These are phyloP conservation scores for Vicia villosa DNA, from an alignment of 306 rosid genomes.

Conservation along the genomic window DNA sequence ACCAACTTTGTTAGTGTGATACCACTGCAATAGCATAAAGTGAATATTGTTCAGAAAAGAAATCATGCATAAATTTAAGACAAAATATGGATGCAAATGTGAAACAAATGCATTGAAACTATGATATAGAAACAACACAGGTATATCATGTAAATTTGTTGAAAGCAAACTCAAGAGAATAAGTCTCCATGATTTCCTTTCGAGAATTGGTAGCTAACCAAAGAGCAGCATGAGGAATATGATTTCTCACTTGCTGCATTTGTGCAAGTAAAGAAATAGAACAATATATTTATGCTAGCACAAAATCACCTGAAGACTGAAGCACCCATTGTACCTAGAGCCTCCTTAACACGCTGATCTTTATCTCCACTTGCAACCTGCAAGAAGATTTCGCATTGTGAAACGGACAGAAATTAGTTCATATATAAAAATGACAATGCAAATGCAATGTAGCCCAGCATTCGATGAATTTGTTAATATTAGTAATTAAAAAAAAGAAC, in stretches of 20 bases:
- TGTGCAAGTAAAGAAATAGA: constrained; percentile 22
- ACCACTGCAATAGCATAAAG: constrained; percentile 63
- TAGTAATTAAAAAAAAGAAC: background rate
- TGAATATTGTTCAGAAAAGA: constrained; percentile 17
- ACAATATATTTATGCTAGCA: constrained; percentile 13
- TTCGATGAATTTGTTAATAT: constrained; percentile 2
- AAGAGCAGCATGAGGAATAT: constrained; percentile 15
- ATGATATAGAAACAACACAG: constrained; percentile 12
- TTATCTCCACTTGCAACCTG: constrained; percentile 87
- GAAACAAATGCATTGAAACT: constrained; percentile 15
- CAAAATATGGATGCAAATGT: constrained; percentile 17
- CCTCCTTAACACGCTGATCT: constrained; percentile 81
- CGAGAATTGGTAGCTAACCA: constrained; percentile 19
- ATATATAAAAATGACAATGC: constrained; percentile 13
- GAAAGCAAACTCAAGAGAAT: constrained; percentile 28
- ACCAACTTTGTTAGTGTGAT: constrained; percentile 94
- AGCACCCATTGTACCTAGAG: constrained; percentile 96
- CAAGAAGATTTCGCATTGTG: constrained; percentile 12
- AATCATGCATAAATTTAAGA: constrained; percentile 19
- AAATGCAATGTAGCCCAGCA: constrained; percentile 3
- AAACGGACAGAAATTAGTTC: constrained; percentile 17
- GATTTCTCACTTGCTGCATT: constrained; percentile 18
- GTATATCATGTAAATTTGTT: background rate
- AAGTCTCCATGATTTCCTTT: background rate
- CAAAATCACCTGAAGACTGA: constrained; percentile 80